Base-by-base conservation (phyloP, 352 stramenopile species). In the Globisporangium nagaii region DNA sequence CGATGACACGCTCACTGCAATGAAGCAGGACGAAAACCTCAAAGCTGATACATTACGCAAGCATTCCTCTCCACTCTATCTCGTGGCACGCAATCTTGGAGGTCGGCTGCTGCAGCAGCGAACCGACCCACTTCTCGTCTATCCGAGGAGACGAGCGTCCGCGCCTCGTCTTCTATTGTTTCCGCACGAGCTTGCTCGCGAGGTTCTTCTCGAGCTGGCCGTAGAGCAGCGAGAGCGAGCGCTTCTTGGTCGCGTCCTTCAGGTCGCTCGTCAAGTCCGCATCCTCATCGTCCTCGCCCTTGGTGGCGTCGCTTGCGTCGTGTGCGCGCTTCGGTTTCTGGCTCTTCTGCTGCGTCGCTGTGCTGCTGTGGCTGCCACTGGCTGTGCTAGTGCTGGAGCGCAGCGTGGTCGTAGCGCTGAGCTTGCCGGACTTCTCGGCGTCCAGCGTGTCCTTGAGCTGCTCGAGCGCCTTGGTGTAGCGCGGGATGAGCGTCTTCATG, bases 401-500 rank as follows among this genome's bases (percentile, higher is more conserved):
- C 17, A 84, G 57, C 19, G 75, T 64, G 1, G 72, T 70, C 1
- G 73, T 87, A 7, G 72, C 60, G n/a, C 68, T 58, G 4, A 87
- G 62, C 56, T 83, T 86, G 46, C 84, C 84, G 36, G 68, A 44
- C 51, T 88, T 88, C 46, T 94, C 84, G 24, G 79, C 76, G 40
- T 88, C 84, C 10, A 94, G 72, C 48, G 75, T 90, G 42, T 82
- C 66, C 60, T 94, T 90, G 35, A 94, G 78, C 43, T 74, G 67
- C 49, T 87, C 73, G 35, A 94, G 62, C 34, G 79, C 79, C 51
- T 69, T 36, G 13, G 71, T 89, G 59, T 94, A 94, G 24, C 71
- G 70, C 15, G 84, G 75, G 37, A 92, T 66, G 40, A 94, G 68
- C 20, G 78, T 81, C 68, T 90, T 86, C 79, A 93, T 90, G 65